Percentiles rank a stretch among this genome's conserved stretches.
Evolutionary conservation across 805 yeast species (phyloP).

Genomic region (Candida loeiensis): DNA sequence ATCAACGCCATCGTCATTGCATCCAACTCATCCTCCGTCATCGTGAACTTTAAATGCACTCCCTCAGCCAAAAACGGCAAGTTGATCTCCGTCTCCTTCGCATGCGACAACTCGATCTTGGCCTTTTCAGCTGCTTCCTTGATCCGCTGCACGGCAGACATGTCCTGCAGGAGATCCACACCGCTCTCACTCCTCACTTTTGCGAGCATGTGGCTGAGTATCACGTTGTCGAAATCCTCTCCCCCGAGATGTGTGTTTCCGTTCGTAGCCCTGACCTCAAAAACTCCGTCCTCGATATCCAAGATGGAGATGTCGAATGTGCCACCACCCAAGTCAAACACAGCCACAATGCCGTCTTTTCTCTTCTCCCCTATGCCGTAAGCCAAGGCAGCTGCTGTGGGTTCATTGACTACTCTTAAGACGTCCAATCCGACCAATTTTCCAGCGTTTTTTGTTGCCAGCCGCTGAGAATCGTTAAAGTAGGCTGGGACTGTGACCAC

Average conservation of each 20-base stretch:
- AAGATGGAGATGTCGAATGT: slow-evolving; percentile 78
- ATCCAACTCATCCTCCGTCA: slow-evolving; percentile 70
- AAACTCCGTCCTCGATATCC: slow-evolving; percentile 76
- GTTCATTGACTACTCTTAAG: slow-evolving; percentile 74
- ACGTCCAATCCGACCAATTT: slow-evolving; percentile 71
- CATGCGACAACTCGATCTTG: slow-evolving; percentile 72
- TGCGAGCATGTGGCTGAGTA: slow-evolving; percentile 55
- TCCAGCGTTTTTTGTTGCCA: slow-evolving; percentile 81
- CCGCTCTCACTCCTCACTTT: slow-evolving; percentile 51
- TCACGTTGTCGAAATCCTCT: slow-evolving; percentile 74
- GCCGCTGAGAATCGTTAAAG: slow-evolving; percentile 78
- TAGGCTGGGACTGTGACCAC: slow-evolving; percentile 85
- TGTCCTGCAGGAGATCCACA: slow-evolving; percentile 47
- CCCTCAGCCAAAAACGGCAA: slow-evolving; percentile 66
- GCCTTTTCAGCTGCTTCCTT: slow-evolving; percentile 77
- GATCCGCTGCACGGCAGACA: slow-evolving; percentile 66
- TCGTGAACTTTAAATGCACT: slow-evolving; percentile 53
- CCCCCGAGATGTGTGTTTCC: slow-evolving; percentile 87
- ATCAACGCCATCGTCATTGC: slow-evolving; percentile 62
- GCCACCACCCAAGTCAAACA: slow-evolving; percentile 81
- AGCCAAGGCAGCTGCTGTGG: slow-evolving; percentile 83
- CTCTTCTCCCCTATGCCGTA: slow-evolving; percentile 62
- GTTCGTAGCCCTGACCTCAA: slow-evolving; percentile 78
- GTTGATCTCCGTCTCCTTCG: slow-evolving; percentile 55
- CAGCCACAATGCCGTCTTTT: slow-evolving; percentile 51